Evolutionary conservation across 805 yeast species (phyloP).

Genomic region (Metschnikowia amazonensis): DNA sequence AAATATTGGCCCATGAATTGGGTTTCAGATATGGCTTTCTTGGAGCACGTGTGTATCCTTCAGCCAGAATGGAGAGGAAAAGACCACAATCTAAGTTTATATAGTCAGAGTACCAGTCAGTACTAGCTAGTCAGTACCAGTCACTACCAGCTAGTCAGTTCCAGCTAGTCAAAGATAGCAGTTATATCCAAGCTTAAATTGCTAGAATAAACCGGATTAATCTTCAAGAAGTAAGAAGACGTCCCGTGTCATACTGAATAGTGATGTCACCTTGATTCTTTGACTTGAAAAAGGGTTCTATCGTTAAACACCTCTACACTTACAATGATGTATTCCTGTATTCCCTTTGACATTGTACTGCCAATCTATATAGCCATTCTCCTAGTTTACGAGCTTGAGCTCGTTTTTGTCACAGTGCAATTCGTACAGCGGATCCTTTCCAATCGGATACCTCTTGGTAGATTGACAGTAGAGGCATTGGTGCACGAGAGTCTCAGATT

Average conservation of each 20-base stretch:
- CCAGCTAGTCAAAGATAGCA: no score
- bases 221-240: no score
- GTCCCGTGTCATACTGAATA: no score
- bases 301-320: no score
- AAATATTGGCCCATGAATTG: conserved; percentile 86
- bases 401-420: conserved; percentile 42
- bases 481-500: conserved; percentile 44
- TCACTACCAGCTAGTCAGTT: no score
- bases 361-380: not conserved
- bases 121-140: no score
- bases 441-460: conserved; percentile 59
- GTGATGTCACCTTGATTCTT: no score
- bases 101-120: no score
- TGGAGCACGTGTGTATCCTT: conserved; percentile 59
- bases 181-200: no score
- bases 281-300: no score
- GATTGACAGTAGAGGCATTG: conserved; percentile 52
- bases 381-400: not conserved
- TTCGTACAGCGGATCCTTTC: conserved; percentile 46
- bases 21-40: conserved; percentile 77
- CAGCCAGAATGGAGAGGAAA: conserved; percentile 24
- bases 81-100: conserved; percentile 18
- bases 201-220: no score
- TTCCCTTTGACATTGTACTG: not conserved
- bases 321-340: not conserved